Evolutionary conservation across 345 rosid species (phyloP).

Genomic region (Psidium guajava): DNA sequence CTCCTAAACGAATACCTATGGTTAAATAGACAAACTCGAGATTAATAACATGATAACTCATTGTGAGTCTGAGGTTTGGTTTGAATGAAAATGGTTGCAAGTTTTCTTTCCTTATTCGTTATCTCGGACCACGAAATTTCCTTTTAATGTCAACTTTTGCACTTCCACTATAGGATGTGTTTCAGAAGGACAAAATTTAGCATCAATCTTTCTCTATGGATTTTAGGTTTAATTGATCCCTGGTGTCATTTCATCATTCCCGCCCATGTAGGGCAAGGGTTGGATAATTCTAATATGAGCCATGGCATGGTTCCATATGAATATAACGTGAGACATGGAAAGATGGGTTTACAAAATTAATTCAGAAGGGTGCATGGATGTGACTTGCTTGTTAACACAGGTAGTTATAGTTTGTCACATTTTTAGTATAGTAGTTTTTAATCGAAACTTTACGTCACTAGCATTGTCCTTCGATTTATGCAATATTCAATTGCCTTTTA

Average conservation of each 20-base stretch:
- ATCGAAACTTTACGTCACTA: background rate
- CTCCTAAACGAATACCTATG: background rate
- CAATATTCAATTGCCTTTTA: background rate
- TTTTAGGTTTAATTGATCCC: background rate
- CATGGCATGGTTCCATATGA: background rate
- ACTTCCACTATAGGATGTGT: background rate
- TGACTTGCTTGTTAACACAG: background rate
- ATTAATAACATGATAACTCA: background rate
- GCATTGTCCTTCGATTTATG: background rate
- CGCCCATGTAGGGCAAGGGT: background rate
- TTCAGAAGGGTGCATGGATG: background rate
- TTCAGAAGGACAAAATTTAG: background rate
- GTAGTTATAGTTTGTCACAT: background rate
- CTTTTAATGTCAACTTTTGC: background rate
- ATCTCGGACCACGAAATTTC: background rate
- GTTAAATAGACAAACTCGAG: background rate
- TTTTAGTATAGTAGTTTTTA: background rate
- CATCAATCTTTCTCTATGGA: background rate
- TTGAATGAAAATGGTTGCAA: background rate
- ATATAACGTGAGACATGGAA: background rate
- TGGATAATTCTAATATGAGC: background rate
- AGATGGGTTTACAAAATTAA: background rate
- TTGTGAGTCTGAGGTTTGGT: background rate
- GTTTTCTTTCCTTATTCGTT: background rate
- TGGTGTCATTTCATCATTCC: background rate